Percentiles rank a stretch among this genome's conserved stretches.
Evolutionary conservation across 1,139 yeast genomes (phyloP).

Genomic region (Groenewaldozyma auringiensis): DNA sequence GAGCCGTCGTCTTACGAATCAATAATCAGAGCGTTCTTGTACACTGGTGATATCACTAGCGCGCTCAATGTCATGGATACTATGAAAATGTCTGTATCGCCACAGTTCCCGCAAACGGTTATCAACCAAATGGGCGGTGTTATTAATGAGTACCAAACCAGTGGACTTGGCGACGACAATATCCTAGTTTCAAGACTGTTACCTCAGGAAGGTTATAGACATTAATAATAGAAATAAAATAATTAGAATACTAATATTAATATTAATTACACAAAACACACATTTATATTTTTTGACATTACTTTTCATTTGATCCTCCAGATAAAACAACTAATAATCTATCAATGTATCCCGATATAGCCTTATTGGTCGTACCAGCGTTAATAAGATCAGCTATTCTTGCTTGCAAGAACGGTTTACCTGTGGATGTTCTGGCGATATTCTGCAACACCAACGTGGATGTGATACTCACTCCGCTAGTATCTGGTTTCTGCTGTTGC

Average conservation of each 20-base stretch:
- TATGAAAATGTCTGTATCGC: slow-evolving; percentile 25
- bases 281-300: background rate
- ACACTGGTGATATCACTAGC: slow-evolving; percentile 20
- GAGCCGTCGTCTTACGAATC: slow-evolving; percentile 35
- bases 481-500: slow-evolving; percentile 15
- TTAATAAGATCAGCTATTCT: slow-evolving; percentile 19
- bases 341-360: slow-evolving; percentile 20
- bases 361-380: slow-evolving; percentile 22
- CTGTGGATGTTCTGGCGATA: slow-evolving; percentile 30
- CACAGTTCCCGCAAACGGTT: slow-evolving; percentile 29
- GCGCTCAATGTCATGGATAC: slow-evolving; percentile 24
- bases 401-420: slow-evolving; percentile 25
- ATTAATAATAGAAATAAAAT: too few relatives aligned
- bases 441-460: slow-evolving; percentile 34
- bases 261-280: background rate
- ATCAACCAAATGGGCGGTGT: slow-evolving; percentile 22
- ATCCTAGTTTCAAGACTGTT: slow-evolving; percentile 20
- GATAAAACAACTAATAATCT: slow-evolving; percentile 15
- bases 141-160: slow-evolving; percentile 6
- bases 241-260: background rate
- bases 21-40: slow-evolving; percentile 30
- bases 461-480: slow-evolving; percentile 30
- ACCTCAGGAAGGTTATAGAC: slow-evolving; percentile 10
- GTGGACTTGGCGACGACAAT: slow-evolving; percentile 5
- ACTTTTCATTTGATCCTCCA: background rate